Evolutionary conservation across 2,329 filamentous ascomycete species (phyloP).

Genomic region (Aspergillus cejpii): DNA sequence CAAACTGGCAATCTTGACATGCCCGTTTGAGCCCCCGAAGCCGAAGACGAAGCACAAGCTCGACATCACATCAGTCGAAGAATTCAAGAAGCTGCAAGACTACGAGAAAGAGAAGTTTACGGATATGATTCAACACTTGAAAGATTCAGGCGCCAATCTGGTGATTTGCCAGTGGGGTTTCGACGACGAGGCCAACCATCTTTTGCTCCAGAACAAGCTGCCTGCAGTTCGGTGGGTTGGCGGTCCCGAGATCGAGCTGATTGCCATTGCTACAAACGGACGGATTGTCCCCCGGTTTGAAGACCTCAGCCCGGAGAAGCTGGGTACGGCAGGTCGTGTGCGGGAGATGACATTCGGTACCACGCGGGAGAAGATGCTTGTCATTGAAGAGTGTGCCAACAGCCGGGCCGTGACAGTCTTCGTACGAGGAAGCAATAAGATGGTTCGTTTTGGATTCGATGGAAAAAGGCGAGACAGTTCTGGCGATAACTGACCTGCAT

Average conservation of each 20-base stretch:
- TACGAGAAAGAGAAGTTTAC: conserved; percentile 96
- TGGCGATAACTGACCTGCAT: conserved; percentile 7
- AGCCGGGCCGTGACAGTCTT: conserved; percentile 94
- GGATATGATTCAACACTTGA: conserved; percentile 98
- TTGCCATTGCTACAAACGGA: conserved; percentile 96
- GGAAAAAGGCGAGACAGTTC: no score
- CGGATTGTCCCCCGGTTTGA: conserved; percentile 96
- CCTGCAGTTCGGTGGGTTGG: conserved; percentile 97
- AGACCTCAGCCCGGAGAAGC: conserved; percentile 82
- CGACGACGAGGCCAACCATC: conserved; percentile 96
- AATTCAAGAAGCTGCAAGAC: conserved; percentile 94
- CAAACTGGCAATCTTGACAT: conserved; percentile 95
- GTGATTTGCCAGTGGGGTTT: conserved; percentile 99
- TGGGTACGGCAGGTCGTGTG: conserved; percentile 82
- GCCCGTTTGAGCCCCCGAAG: conserved; percentile 97
- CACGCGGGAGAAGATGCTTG: conserved; percentile 97
- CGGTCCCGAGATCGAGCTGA: conserved; percentile 94
- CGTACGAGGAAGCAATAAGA: conserved; percentile 97
- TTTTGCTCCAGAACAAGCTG: conserved; percentile 90
- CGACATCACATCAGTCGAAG: conserved; percentile 92
- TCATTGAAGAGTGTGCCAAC: conserved; percentile 99
- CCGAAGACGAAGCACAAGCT: conserved; percentile 99
- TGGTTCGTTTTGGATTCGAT: conserved; percentile 58
- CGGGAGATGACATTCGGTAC: conserved; percentile 95
- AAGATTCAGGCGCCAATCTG: conserved; percentile 91